Evolutionary conservation across 441 rosid species (phyloP).

Genomic region (Eutrema salsugineum): DNA sequence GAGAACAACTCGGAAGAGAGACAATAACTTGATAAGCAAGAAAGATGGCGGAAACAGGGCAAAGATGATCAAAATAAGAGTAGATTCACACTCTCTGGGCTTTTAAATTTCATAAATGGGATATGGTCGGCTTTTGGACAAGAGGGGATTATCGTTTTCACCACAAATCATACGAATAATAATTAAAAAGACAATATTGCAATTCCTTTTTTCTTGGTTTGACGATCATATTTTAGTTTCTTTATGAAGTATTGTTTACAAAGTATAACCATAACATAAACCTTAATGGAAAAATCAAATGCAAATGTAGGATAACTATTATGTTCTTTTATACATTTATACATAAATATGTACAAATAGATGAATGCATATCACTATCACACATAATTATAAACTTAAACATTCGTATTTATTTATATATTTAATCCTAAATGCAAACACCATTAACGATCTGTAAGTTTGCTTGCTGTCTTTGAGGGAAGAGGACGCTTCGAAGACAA

Average conservation of each 20-base stretch:
- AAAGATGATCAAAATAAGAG: constrained; percentile 38
- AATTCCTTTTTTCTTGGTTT: too few relatives aligned
- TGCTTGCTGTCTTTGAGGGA: neutral
- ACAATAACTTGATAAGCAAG: constrained; percentile 15
- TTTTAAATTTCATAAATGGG: constrained; percentile 71
- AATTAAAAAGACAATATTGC: too few relatives aligned
- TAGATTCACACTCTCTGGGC: constrained; percentile 59
- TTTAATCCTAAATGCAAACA: constrained; percentile 1
- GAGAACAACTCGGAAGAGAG: constrained; percentile 58
- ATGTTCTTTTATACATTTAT: neutral
- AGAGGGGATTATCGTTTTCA: constrained; percentile 59
- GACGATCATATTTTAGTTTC: neutral
- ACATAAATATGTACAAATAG: neutral
- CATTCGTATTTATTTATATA: neutral
- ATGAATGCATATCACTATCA: neutral
- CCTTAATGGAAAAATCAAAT: neutral
- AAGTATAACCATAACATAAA: neutral
- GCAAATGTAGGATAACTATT: neutral
- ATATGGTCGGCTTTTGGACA: constrained; percentile 75
- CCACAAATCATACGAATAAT: constrained; percentile 45
- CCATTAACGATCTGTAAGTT: neutral
- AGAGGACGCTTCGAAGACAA: neutral
- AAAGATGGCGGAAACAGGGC: constrained; percentile 38
- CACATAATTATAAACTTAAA: neutral
- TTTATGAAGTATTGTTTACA: neutral